Conservation (phyloP, 1,284 basidiomycete genomes). For the Malassezia caprae region DNA sequence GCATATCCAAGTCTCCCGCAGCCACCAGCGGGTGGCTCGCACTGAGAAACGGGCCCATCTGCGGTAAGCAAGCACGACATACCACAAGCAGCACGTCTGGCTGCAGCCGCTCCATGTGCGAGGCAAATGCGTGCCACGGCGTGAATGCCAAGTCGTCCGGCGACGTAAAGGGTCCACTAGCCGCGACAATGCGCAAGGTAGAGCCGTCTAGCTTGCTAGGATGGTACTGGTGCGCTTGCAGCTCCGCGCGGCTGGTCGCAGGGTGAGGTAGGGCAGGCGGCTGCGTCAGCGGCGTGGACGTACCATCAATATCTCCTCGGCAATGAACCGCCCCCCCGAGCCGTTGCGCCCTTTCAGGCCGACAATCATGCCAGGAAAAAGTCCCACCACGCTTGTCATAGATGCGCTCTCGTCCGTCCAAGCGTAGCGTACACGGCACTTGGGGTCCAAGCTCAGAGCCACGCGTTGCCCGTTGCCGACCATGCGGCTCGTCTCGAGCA, state of each 20-base stretch:
- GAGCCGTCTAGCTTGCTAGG: slow-evolving; percentile 17
- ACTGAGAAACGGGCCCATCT: slow-evolving; percentile 15
- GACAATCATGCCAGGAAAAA: slow-evolving; percentile 83
- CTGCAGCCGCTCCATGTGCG: slow-evolving; percentile 50
- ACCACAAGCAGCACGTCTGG: slow-evolving; percentile 70
- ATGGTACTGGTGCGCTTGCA: slow-evolving; percentile 23
- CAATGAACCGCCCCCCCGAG: slow-evolving; percentile 73
- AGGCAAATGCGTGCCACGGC: slow-evolving; percentile 37
- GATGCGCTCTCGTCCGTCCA: slow-evolving; percentile 18
- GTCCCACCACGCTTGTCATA: slow-evolving; percentile 49
- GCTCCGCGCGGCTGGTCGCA: slow-evolving; percentile 21
- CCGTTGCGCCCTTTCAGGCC: slow-evolving; percentile 84
- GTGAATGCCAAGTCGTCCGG: slow-evolving; percentile 28
- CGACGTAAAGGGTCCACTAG: slow-evolving; percentile 31
- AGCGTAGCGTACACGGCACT: slow-evolving; percentile 26
- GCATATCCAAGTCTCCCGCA: slow-evolving; percentile 18
- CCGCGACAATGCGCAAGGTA: slow-evolving; percentile 23
- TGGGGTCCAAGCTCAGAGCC: slow-evolving; percentile 23
- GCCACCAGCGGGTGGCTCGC: slow-evolving; percentile 3
- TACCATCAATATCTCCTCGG: slow-evolving; percentile 70
- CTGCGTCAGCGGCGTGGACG: slow-evolving; percentile 23
- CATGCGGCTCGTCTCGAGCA: slow-evolving; percentile 32
- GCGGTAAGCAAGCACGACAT: slow-evolving; percentile 54
- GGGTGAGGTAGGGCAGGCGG: slow-evolving; percentile 37
- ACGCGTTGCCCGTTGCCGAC: slow-evolving; percentile 37